Percentiles rank a stretch among this genome's conserved stretches.
phyloP scores from a whole-genome alignment of 2,329 filamentous ascomycete genomes.

The Ilyonectria robusta region DNA sequence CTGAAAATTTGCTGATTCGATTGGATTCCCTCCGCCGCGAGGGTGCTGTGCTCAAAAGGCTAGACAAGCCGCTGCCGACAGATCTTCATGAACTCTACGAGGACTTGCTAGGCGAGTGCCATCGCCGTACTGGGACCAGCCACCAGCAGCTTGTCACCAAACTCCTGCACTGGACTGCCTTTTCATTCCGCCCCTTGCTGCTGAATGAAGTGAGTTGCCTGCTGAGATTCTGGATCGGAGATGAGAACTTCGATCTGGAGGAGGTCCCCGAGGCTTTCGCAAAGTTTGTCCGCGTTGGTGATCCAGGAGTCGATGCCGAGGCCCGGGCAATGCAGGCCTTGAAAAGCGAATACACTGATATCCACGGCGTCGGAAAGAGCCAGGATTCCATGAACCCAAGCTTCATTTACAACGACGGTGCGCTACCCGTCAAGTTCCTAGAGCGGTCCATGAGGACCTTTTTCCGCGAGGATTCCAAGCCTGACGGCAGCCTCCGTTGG shows the following conservation, averaged over 20 bases:
- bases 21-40: constrained; percentile 52
- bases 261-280: constrained; percentile 45
- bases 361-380: constrained; percentile 40
- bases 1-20: constrained; percentile 51
- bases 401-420: constrained; percentile 44
- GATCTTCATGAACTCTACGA: constrained; percentile 48
- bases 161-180: constrained; percentile 49
- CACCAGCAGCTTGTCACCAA: constrained; percentile 38
- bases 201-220: constrained; percentile 44
- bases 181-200: constrained; percentile 38
- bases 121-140: constrained; percentile 38
- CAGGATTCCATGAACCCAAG: constrained; percentile 28
- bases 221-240: constrained; percentile 32
- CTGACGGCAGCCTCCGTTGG: constrained; percentile 21
- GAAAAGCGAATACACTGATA: constrained; percentile 14
- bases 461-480: constrained; percentile 37
- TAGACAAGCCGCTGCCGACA: constrained; percentile 44
- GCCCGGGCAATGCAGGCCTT: constrained; percentile 17
- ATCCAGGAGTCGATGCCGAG: constrained; percentile 44
- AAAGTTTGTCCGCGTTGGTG: constrained; percentile 46
- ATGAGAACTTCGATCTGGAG: constrained; percentile 44
- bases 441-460: constrained; percentile 50
- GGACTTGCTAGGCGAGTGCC: constrained; percentile 42
- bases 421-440: constrained; percentile 47
- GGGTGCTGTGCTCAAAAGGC: constrained; percentile 48